Evolutionary conservation across 768 basidiomycete species (phyloP).

Genomic region (Antrodiella citrinella): DNA sequence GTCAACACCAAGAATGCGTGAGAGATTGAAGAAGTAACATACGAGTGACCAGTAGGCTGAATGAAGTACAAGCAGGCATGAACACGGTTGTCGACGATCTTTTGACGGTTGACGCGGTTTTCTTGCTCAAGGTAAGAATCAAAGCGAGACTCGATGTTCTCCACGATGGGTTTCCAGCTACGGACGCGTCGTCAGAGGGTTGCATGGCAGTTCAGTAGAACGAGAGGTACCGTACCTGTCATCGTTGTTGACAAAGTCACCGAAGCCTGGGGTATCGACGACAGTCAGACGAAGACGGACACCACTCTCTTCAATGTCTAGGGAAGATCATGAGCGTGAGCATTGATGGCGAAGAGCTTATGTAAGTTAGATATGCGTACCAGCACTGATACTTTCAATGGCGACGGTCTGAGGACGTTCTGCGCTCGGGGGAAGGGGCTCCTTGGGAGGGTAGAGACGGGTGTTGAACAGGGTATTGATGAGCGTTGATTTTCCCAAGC

Average conservation of each 20-base stretch:
- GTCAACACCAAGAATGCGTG: conserved; percentile 3
- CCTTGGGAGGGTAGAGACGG: conserved; percentile 84
- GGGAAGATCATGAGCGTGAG: conserved; percentile 1
- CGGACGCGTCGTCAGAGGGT: conserved; percentile 12
- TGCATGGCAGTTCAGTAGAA: conserved; percentile 1
- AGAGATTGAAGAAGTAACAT: conserved; percentile 30
- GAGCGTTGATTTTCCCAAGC: conserved; percentile 96
- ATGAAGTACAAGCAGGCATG: conserved; percentile 99
- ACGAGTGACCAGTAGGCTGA: conserved; percentile 98
- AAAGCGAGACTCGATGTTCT: conserved; percentile 96
- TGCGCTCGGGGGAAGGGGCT: conserved; percentile 72
- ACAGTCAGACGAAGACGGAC: conserved; percentile 96
- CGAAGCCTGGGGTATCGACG: conserved; percentile 98
- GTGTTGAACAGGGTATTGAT: conserved; percentile 99
- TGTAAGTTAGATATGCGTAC: conserved; percentile 34
- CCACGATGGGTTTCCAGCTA: conserved; percentile 98
- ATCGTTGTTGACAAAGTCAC: conserved; percentile 99
- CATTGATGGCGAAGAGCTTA: neutral
- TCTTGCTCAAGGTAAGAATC: conserved; percentile 98
- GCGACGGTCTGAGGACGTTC: conserved; percentile 91
- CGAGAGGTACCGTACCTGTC: conserved; percentile 58
- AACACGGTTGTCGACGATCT: conserved; percentile 93
- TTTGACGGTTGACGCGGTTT: conserved; percentile 92
- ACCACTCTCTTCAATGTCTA: conserved; percentile 98
- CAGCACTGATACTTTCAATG: conserved; percentile 97